A percentile compares a stretch with the other conserved stretches of the same genome.
These are phyloP conservation scores for Suhomyces atakaporum DNA, from an alignment of 1,139 yeast genomes.

Conservation along the genomic window DNA sequence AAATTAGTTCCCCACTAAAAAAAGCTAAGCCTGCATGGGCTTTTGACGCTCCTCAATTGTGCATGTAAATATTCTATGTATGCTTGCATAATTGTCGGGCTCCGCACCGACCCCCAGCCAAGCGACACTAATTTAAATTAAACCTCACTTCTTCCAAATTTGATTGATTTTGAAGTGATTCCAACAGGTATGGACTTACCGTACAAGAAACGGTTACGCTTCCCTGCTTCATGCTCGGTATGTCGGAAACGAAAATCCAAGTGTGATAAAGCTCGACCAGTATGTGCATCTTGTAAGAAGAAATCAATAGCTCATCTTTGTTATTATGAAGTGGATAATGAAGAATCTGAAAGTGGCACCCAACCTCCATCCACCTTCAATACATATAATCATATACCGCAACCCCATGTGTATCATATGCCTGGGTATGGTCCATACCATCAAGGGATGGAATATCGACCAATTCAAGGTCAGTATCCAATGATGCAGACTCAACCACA, in stretches of 20 bases:
- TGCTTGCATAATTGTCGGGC: conserved; percentile 1
- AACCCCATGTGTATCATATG: conserved; percentile 1
- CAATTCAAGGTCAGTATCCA: too few relatives aligned
- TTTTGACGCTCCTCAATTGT: neutral
- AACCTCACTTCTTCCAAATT: neutral
- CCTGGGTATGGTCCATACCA: neutral
- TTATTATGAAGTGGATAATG: conserved; percentile 49
- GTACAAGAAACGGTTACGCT: conserved; percentile 41
- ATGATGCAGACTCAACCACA: conserved; percentile 8
- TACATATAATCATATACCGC: neutral
- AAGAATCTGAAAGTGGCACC: conserved; percentile 6
- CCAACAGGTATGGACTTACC: conserved; percentile 22
- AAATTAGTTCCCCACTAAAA: too few relatives aligned
- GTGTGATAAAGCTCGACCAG: conserved; percentile 68
- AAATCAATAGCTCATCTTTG: conserved; percentile 77
- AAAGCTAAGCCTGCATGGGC: neutral
- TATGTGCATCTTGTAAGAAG: conserved; percentile 70
- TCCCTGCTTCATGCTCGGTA: conserved; percentile 49
- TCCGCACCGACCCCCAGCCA: neutral
- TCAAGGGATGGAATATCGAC: too few relatives aligned
- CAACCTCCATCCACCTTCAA: conserved; percentile 2
- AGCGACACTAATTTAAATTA: too few relatives aligned
- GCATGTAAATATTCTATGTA: neutral
- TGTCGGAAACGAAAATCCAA: conserved; percentile 48
- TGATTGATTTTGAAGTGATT: neutral